Conservation (phyloP, 2,329 filamentous ascomycete genomes). For the Botryosphaeria dothidea region DNA sequence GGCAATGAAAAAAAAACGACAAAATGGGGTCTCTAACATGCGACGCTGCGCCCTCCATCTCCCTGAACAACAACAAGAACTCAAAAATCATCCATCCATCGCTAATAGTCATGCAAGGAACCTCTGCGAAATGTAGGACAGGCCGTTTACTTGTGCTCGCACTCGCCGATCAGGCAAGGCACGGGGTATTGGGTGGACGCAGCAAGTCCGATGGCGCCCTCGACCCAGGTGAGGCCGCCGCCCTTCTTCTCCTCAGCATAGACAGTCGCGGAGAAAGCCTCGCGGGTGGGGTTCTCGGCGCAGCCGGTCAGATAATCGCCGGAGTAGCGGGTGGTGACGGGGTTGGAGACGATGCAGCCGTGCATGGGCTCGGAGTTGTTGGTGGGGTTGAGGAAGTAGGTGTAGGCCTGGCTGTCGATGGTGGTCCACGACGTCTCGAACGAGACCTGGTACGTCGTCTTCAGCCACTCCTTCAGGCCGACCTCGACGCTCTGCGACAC, state of each 20-base stretch:
- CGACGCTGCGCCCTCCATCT: neutral
- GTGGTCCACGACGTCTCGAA: constrained; percentile 24
- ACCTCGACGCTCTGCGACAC: neutral
- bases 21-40: neutral
- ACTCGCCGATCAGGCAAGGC: neutral
- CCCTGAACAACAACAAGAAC: neutral
- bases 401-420: constrained; percentile 32
- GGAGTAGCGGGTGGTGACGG: constrained; percentile 33
- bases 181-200: constrained; percentile 39
- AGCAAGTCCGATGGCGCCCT: constrained; percentile 43
- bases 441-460: neutral
- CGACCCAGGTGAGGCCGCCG: constrained; percentile 39
- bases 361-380: constrained; percentile 34
- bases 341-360: constrained; percentile 40
- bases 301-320: constrained; percentile 39
- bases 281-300: constrained; percentile 32
- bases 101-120: neutral
- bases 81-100: neutral
- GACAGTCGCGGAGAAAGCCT: constrained; percentile 35
- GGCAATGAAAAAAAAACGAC: neutral
- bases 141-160: neutral
- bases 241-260: constrained; percentile 36
- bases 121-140: neutral
- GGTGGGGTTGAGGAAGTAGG: constrained; percentile 35
- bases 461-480: neutral